Evolutionary conservation across 1,139 yeast species (phyloP).

Genomic region (Nakaseomyces nivariensis): DNA sequence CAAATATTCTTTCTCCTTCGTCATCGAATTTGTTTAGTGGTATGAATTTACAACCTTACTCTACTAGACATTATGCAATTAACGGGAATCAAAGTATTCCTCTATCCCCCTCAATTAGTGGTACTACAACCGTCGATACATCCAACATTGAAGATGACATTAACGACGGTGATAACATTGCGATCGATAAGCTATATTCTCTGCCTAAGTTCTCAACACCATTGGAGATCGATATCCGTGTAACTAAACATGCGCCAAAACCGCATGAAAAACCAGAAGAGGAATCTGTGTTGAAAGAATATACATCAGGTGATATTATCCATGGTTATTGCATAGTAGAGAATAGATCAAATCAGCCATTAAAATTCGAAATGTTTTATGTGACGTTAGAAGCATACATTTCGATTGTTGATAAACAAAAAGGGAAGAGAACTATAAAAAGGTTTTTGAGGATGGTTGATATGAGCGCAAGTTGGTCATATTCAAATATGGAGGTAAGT

Average conservation of each 20-base stretch:
- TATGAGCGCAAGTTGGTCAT: constrained; percentile 35
- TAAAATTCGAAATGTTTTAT: constrained; percentile 46
- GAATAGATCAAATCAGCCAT: constrained; percentile 33
- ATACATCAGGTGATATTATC: constrained; percentile 44
- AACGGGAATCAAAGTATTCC: constrained; percentile 5
- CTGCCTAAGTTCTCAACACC: constrained; percentile 27
- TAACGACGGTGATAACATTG: constrained; percentile 19
- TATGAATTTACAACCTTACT: constrained; percentile 9
- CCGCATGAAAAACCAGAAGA: constrained; percentile 23
- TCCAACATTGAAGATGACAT: constrained; percentile 13
- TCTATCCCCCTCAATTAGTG: background rate
- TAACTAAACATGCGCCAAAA: constrained; percentile 31
- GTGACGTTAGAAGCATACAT: constrained; percentile 46
- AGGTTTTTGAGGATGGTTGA: constrained; percentile 35
- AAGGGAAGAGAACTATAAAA: constrained; percentile 26
- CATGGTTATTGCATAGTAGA: constrained; percentile 41
- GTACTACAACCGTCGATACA: background rate
- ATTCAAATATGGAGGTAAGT: constrained; percentile 30
- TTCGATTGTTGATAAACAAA: constrained; percentile 26
- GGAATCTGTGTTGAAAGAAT: constrained; percentile 36
- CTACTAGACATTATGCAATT: constrained; percentile 9
- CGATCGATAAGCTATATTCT: constrained; percentile 30
- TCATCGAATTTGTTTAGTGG: background rate
- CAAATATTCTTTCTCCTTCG: constrained; percentile 1
- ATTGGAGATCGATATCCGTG: constrained; percentile 27